These are phyloP conservation scores for Macrocystidia cucumis DNA, from an alignment of 1,284 basidiomycete species.

Conservation along the genomic window DNA sequence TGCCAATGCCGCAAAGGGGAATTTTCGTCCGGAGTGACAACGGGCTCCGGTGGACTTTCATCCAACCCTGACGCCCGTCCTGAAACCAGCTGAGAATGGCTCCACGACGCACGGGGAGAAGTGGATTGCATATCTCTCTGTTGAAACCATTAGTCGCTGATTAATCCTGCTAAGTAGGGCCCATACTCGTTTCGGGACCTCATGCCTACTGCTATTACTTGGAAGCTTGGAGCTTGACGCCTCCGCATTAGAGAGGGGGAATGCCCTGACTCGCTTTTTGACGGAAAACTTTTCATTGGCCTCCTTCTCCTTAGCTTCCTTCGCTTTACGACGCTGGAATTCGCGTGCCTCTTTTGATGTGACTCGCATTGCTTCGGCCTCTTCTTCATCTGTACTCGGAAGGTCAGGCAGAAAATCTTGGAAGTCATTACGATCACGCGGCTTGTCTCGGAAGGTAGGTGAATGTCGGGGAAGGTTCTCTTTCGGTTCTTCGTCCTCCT, in stretches of 20 bases:
- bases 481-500: conserved; percentile 22
- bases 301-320: background rate
- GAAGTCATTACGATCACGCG: no score
- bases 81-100: no score
- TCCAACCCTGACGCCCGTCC: no score
- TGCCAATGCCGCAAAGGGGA: no score
- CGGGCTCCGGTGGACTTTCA: no score
- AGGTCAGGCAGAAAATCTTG: conserved; percentile 24
- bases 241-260: conserved; percentile 18
- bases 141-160: no score
- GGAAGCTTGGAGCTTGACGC: conserved; percentile 4
- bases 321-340: conserved; percentile 15
- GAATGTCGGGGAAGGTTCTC: no score
- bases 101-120: no score
- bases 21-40: no score
- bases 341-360: conserved; percentile 21
- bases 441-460: no score
- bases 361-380: conserved; percentile 12
- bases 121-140: no score
- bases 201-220: conserved; percentile 1
- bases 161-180: background rate
- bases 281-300: conserved; percentile 11
- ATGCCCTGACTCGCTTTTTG: conserved; percentile 20
- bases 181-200: background rate
- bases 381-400: conserved; percentile 32